phyloP scores from a whole-genome alignment of 176 grass and related monocot species.

The Themeda triandra region DNA sequence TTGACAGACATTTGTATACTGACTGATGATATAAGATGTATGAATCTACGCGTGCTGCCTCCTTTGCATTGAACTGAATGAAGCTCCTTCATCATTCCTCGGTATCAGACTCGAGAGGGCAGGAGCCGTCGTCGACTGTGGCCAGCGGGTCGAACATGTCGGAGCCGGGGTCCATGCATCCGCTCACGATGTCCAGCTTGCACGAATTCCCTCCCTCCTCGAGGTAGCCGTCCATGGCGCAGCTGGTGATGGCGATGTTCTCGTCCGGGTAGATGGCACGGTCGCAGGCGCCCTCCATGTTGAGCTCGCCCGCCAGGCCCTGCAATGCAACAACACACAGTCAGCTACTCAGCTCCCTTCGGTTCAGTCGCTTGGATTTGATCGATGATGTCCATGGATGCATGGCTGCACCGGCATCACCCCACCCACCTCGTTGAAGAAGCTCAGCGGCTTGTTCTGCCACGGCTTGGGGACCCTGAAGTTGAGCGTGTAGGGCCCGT shows the following conservation, averaged over 20 bases:
- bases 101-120: slow-evolving; percentile 45
- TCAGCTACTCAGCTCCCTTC: too few species aligned
- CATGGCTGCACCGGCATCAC: neutral
- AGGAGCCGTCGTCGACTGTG: slow-evolving; percentile 75
- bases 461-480: slow-evolving; percentile 73
- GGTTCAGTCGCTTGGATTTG: neutral
- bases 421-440: slow-evolving; percentile 67
- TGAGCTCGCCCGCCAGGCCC: slow-evolving; percentile 80
- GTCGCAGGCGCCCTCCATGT: slow-evolving; percentile 72
- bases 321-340: slow-evolving; percentile 1
- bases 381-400: neutral
- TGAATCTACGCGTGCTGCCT: neutral
- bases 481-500: slow-evolving; percentile 76
- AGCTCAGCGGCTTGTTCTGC: slow-evolving; percentile 67
- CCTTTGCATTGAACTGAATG: neutral
- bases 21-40: neutral
- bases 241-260: slow-evolving; percentile 78
- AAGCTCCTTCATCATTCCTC: slow-evolving; percentile 39
- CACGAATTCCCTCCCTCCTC: slow-evolving; percentile 78
- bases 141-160: slow-evolving; percentile 69
- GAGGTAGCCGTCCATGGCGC: slow-evolving; percentile 71
- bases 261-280: slow-evolving; percentile 84
- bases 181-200: slow-evolving; percentile 79
- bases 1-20: neutral
- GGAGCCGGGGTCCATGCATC: slow-evolving; percentile 83